Conservation (phyloP, 1,284 basidiomycete species). For the Moesziomyces sp. region DNA sequence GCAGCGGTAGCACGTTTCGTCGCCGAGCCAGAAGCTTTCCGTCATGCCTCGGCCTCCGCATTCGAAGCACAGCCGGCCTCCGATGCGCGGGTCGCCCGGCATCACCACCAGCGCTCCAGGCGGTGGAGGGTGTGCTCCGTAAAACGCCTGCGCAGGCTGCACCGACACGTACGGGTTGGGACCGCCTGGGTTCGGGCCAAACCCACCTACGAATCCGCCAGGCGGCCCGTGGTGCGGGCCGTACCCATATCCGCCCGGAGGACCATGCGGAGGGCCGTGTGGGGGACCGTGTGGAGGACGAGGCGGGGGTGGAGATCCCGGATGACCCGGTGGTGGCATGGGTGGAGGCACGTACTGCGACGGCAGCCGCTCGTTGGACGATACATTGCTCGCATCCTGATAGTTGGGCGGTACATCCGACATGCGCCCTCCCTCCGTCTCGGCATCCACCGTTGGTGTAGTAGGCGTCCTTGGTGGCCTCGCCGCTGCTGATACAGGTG, state of each 20-base stretch:
- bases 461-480: constrained; percentile 9
- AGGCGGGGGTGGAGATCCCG: constrained; percentile 9
- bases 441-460: constrained; percentile 23
- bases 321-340: constrained; percentile 24
- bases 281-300: background rate
- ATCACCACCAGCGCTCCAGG: constrained; percentile 43
- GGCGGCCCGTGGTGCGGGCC: constrained; percentile 3
- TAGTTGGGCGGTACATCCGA: constrained; percentile 51
- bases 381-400: constrained; percentile 39
- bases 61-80: constrained; percentile 43
- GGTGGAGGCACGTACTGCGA: constrained; percentile 45
- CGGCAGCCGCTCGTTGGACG: constrained; percentile 27
- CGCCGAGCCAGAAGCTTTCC: constrained; percentile 52
- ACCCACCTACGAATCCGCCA: constrained; percentile 29
- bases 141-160: constrained; percentile 9
- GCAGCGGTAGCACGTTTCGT: constrained; percentile 44
- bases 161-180: constrained; percentile 30
- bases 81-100: constrained; percentile 46
- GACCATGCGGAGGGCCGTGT: constrained; percentile 3
- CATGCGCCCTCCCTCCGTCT: constrained; percentile 44
- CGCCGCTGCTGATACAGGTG: constrained; percentile 1
- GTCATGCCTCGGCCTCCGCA: constrained; percentile 34
- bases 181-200: constrained; percentile 26
- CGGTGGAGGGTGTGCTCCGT: constrained; percentile 19
- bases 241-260: constrained; percentile 9